These are phyloP conservation scores for Pholiota molesta DNA, from an alignment of 768 basidiomycete species.

Conservation along the genomic window DNA sequence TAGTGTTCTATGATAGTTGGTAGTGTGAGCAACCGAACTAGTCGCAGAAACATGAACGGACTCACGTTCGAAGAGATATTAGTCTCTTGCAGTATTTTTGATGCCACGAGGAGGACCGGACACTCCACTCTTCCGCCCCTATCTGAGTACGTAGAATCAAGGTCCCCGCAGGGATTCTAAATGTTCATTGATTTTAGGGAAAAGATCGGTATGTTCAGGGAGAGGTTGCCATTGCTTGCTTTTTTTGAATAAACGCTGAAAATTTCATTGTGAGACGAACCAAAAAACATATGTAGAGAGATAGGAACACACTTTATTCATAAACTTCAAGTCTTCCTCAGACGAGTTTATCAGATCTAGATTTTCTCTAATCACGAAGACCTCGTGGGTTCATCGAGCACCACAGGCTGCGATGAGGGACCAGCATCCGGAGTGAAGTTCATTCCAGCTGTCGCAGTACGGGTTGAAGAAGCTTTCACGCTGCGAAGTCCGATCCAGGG, in stretches of 20 bases:
- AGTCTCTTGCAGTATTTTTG: conserved; percentile 34
- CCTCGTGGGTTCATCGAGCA: conserved; percentile 26
- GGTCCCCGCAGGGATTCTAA: conserved; percentile 25
- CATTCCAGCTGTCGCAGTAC: conserved; percentile 13
- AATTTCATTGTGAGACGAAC: background rate
- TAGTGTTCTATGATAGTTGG: conserved; percentile 29
- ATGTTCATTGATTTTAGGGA: conserved; percentile 30
- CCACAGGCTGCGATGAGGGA: conserved; percentile 9
- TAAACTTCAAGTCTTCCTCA: conserved; percentile 28
- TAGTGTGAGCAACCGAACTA: conserved; percentile 6
- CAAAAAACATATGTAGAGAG: background rate
- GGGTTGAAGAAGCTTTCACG: conserved; percentile 12
- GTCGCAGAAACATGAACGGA: conserved; percentile 9
- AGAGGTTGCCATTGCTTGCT: conserved; percentile 22
- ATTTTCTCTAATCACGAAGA: conserved; percentile 29
- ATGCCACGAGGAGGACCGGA: conserved; percentile 35
- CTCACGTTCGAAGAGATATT: conserved; percentile 37
- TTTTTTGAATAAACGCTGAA: conserved; percentile 29
- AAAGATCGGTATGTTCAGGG: conserved; percentile 32
- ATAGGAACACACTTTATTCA: conserved; percentile 29
- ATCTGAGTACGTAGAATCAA: conserved; percentile 29
- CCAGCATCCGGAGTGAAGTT: conserved; percentile 10
- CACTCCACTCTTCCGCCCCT: conserved; percentile 34
- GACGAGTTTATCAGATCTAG: conserved; percentile 24
- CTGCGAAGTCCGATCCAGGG: conserved; percentile 16